phyloP scores from a whole-genome alignment of 306 rosid genomes.

The Inga leiocalycina region DNA sequence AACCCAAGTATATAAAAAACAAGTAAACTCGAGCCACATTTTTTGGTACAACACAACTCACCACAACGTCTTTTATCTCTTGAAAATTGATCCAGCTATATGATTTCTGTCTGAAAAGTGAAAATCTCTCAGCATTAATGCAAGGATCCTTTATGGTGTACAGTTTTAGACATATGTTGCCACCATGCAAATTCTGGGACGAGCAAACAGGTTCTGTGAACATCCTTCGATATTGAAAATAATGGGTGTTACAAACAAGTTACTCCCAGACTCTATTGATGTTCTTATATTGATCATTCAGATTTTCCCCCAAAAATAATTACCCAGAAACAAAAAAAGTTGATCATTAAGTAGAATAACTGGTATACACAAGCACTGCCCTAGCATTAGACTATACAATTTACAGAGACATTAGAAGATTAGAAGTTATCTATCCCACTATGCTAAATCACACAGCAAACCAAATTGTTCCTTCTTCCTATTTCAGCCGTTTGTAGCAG shows the following conservation, averaged over 20 bases:
- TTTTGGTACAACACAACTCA: neutral
- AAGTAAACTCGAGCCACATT: neutral
- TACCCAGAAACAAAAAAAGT: neutral
- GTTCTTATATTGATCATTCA: conserved; percentile 14
- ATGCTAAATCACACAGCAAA: neutral
- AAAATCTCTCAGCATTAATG: neutral
- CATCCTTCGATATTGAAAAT: conserved; percentile 28
- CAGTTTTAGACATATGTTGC: neutral
- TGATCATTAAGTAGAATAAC: neutral
- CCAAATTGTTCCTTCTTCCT: neutral
- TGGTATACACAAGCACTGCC: conserved; percentile 29
- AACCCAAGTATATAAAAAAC: neutral
- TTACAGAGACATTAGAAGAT: conserved; percentile 8
- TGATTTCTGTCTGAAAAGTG: neutral
- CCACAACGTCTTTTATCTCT: neutral
- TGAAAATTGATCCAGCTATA: neutral
- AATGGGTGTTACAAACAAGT: conserved; percentile 22
- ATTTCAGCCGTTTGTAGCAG: conserved; percentile 75
- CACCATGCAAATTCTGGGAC: neutral
- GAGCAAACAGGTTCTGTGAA: neutral
- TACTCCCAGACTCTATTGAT: conserved; percentile 2
- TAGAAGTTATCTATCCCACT: neutral
- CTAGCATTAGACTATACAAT: conserved; percentile 17
- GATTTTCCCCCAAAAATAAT: neutral
- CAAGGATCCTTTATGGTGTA: neutral